Evolutionary conservation across 495 filamentous ascomycete genomes (phyloP), one percentile per base, ranked within the genome.

Genomic region (Emericellopsis terricola): DNA sequence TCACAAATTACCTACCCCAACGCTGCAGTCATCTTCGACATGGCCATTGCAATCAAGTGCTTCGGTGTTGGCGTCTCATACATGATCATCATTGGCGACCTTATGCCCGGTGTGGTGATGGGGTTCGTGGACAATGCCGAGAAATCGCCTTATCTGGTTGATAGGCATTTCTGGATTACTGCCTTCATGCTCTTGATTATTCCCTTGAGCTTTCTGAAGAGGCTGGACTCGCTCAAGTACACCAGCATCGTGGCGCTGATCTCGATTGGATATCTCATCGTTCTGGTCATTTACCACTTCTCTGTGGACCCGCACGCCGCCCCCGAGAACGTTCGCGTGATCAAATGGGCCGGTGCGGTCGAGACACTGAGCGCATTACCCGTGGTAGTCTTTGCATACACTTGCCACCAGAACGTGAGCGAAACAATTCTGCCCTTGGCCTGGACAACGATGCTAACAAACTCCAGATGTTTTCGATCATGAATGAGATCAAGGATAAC

Each of bases 11-110:
- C 89, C 14, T 96, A 96, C 47, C 89, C 89, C 2, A 94, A 93
- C 54, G 87, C 89, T 0, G 82, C 89, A 3, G 81, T 97, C 19
- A 61, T 96, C 18, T 97, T 97, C 55, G 89, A 97, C 57, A 78
- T 76, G 3, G 89, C 89, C 0, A 97, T 97, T 47, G 82, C 87
- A 5, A 81, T 97, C 48, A 97, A 97, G 49, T 97, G 89, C 50
- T 96, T 96, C 55, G 89, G 71, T n/a, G 89, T 97, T 13, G 91
- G 78, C 6, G 79, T 96, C 28, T 92, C 84, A 49, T 97, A 97
- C 53, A 70, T 97, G 44, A 97, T 96, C 41, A 94, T 97, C 43
- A 96, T 97, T 44, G 89, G 89, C 13, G 89, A 97, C 48, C 62
- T 97, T 42, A 97, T 97, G 89, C 89, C 91, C 2, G 89, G 81